Evolutionary conservation across 1,284 basidiomycete species (phyloP).

Genomic region (Chalciporus piperatoides): DNA sequence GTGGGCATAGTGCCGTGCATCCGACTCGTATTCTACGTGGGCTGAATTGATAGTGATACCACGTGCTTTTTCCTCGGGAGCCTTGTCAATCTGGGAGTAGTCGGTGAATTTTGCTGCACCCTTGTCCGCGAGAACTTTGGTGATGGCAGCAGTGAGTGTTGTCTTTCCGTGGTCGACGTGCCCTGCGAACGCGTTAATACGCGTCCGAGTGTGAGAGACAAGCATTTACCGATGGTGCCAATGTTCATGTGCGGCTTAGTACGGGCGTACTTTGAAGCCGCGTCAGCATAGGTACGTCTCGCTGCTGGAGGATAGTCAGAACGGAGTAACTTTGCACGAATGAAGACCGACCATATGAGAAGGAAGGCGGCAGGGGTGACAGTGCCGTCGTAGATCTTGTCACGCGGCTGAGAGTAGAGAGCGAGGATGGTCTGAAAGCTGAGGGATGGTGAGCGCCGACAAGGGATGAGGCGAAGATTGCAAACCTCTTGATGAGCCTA

Average conservation of each 20-base stretch:
- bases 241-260: slow-evolving; percentile 97
- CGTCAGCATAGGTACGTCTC: slow-evolving; percentile 71
- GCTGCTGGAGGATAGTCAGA: slow-evolving; percentile 1
- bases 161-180: slow-evolving; percentile 97
- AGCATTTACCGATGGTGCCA: slow-evolving; percentile 75
- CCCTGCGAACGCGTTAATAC: slow-evolving; percentile 40
- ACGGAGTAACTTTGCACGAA: neutral
- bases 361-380: slow-evolving; percentile 21
- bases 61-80: slow-evolving; percentile 99
- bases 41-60: slow-evolving; percentile 97
- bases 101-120: slow-evolving; percentile 95
- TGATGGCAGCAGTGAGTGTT: slow-evolving; percentile 97
- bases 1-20: slow-evolving; percentile 93
- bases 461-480: neutral
- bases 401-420: slow-evolving; percentile 38
- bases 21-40: slow-evolving; percentile 98
- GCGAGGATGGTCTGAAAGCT: slow-evolving; percentile 30
- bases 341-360: slow-evolving; percentile 19
- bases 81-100: slow-evolving; percentile 98
- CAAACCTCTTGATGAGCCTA: slow-evolving; percentile 45
- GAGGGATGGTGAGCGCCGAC: neutral
- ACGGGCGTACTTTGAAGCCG: slow-evolving; percentile 70
- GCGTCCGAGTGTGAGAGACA: slow-evolving; percentile 9
- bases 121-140: slow-evolving; percentile 83
- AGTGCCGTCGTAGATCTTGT: slow-evolving; percentile 19